These are phyloP conservation scores for Amphibolis antarctica DNA, from an alignment of 106 monocot genomes.

Conservation along the genomic window DNA sequence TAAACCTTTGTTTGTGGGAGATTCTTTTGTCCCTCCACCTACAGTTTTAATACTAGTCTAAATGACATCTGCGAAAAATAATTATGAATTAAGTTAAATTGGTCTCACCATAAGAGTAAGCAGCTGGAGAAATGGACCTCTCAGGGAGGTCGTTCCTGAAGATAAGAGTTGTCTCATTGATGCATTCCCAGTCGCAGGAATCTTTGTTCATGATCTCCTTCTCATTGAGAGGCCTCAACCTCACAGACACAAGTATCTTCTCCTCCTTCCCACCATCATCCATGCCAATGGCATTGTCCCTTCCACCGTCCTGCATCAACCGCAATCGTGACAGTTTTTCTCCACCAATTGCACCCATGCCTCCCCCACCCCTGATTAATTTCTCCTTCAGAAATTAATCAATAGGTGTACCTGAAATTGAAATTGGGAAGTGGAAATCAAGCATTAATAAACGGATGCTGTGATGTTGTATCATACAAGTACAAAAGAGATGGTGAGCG, in stretches of 20 bases:
- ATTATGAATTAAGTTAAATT: conserved; percentile 13
- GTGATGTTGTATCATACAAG: too few species aligned
- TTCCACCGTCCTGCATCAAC: conserved; percentile 10
- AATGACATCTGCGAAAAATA: not conserved
- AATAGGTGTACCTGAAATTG: not conserved
- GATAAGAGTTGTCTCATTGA: conserved; percentile 63
- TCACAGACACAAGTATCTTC: conserved; percentile 86
- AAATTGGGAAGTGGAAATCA: not conserved
- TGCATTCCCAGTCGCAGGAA: conserved; percentile 82
- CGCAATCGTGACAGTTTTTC: conserved; percentile 46
- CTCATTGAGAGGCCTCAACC: conserved; percentile 75
- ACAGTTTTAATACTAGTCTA: too few species aligned
- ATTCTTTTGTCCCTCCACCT: too few species aligned
- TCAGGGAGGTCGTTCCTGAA: conserved; percentile 55
- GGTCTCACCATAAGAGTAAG: conserved; percentile 91
- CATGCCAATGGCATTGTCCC: conserved; percentile 3
- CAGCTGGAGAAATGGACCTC: conserved; percentile 47
- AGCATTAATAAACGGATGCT: not conserved
- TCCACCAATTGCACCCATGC: conserved; percentile 53
- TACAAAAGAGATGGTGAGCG: too few species aligned
- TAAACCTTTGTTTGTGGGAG: too few species aligned
- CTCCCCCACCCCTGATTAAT: conserved; percentile 4
- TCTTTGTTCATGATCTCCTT: conserved; percentile 62
- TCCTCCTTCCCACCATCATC: conserved; percentile 34
- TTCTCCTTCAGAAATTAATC: too few species aligned